Conservation (phyloP, 164 flowering plant species). For the Dillenia turbinata region DNA sequence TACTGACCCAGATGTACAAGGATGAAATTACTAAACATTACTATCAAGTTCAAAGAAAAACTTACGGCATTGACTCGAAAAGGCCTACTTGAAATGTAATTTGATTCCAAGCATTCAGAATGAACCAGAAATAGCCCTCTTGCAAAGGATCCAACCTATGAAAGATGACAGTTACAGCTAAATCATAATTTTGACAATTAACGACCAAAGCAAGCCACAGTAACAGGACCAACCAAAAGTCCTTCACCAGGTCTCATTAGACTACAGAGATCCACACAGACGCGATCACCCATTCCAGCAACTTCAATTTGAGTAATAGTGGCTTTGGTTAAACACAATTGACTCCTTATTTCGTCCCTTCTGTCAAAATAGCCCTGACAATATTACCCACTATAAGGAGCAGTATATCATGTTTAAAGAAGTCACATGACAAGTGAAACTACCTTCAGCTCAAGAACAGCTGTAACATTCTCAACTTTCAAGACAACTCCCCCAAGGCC, state of each 20-base stretch:
- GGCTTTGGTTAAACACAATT: conserved; percentile 53
- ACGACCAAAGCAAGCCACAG: neutral
- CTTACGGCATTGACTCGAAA: conserved; percentile 94
- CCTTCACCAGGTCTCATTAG: conserved; percentile 96
- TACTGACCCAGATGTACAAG: too few species aligned
- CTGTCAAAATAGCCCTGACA: conserved; percentile 77
- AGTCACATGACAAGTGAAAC: neutral
- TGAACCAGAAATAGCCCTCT: conserved; percentile 93
- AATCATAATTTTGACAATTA: conserved; percentile 1
- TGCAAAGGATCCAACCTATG: conserved; percentile 86
- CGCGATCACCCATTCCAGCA: conserved; percentile 93
- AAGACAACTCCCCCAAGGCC: conserved; percentile 86
- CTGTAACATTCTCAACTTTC: conserved; percentile 56
- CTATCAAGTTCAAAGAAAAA: conserved; percentile 13
- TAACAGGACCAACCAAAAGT: conserved; percentile 55
- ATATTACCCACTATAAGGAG: conserved; percentile 22
- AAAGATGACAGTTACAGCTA: conserved; percentile 5
- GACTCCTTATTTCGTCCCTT: conserved; percentile 49
- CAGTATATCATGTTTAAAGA: conserved; percentile 8
- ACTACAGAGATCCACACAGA: conserved; percentile 91
- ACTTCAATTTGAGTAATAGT: conserved; percentile 48
- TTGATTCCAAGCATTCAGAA: conserved; percentile 89
- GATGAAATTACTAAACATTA: neutral
- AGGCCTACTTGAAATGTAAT: conserved; percentile 92
- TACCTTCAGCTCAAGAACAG: conserved; percentile 77